phyloP scores from a whole-genome alignment of 192 early-diverging fungal species.

The Diversispora eburnea region DNA sequence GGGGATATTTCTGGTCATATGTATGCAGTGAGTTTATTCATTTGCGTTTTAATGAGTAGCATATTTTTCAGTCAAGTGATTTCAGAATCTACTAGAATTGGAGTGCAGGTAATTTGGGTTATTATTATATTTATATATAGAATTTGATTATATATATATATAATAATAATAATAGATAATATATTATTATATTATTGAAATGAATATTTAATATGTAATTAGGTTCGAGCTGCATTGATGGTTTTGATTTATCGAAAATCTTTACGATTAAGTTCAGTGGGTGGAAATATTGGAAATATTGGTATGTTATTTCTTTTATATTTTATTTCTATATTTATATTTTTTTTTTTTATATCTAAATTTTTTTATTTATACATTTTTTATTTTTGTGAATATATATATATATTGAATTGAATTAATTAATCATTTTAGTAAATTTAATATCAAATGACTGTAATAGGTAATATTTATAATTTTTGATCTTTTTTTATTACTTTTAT shows the following conservation, averaged over 20 bases:
- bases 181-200: no score
- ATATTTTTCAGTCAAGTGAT: constrained; percentile 41
- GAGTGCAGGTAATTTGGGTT: constrained; percentile 35
- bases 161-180: neutral
- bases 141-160: constrained; percentile 36
- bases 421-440: constrained; percentile 49
- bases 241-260: constrained; percentile 72
- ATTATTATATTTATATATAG: constrained; percentile 34
- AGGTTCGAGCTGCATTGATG: constrained; percentile 72
- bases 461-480: constrained; percentile 24
- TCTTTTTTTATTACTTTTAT: neutral
- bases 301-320: constrained; percentile 32
- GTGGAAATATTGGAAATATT: constrained; percentile 64
- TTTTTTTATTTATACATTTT: neutral
- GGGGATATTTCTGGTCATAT: constrained; percentile 40
- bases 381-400: no score
- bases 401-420: neutral
- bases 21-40: constrained; percentile 55
- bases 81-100: constrained; percentile 42
- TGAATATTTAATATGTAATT: no score
- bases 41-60: constrained; percentile 42
- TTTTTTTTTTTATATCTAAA: neutral
- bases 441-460: constrained; percentile 70
- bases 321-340: constrained; percentile 21
- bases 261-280: constrained; percentile 55